Evolutionary conservation across 78 protist species (phyloP).

Genomic region (Dictyostelium citrinum): DNA sequence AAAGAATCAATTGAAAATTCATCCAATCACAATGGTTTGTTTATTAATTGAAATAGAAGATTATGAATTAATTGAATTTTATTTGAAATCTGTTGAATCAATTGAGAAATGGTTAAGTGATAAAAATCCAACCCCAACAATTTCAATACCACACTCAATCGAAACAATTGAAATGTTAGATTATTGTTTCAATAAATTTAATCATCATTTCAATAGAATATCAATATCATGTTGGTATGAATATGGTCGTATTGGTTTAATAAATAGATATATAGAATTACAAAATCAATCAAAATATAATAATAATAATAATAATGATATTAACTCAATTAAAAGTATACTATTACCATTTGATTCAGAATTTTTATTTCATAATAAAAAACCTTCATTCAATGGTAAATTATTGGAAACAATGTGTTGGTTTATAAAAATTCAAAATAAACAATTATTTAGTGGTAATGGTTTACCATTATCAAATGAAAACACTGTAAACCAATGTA

Average conservation of each 20-base stretch:
- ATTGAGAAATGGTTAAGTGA: not conserved
- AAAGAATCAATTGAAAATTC: not conserved
- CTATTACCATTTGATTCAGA: not conserved
- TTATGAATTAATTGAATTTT: not conserved
- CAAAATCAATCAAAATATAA: not conserved
- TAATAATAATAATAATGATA: too few relatives aligned
- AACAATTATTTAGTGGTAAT: not conserved
- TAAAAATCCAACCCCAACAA: not conserved
- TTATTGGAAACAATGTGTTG: not conserved
- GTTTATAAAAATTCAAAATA: not conserved
- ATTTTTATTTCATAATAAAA: not conserved
- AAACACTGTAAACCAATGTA: not conserved
- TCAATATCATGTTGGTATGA: not conserved
- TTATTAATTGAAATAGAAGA: not conserved
- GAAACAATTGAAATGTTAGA: not conserved
- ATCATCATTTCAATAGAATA: not conserved
- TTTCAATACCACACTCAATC: not conserved
- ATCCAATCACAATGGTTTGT: not conserved
- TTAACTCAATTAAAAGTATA: not conserved
- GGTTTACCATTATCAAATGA: not conserved
- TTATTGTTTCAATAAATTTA: not conserved
- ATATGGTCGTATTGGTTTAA: not conserved
- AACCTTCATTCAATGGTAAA: not conserved
- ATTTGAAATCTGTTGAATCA: not conserved
- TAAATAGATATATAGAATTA: not conserved